Evolutionary conservation across 177 flowering plant species (phyloP).

Genomic region (Tripterygium wilfordii): DNA sequence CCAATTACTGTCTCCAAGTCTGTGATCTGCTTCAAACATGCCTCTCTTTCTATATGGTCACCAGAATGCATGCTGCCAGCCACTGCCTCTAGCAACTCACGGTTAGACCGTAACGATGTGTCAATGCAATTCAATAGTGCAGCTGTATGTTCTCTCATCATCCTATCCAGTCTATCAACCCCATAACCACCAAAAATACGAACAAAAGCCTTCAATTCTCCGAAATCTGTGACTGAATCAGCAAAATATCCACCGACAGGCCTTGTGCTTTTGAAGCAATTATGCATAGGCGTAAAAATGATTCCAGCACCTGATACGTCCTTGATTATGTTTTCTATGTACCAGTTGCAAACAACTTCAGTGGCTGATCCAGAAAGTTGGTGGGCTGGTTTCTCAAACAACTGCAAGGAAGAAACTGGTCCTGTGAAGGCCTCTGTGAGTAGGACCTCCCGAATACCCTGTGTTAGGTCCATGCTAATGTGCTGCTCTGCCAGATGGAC

Average conservation of each 20-base stretch:
- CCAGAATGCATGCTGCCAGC: conserved; percentile 76
- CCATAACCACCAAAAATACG: conserved; percentile 95
- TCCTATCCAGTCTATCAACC: conserved; percentile 78
- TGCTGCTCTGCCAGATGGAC: conserved; percentile 93
- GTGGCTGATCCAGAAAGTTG: conserved; percentile 71
- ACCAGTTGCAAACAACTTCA: conserved; percentile 93
- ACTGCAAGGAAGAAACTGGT: conserved; percentile 82
- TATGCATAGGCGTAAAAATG: conserved; percentile 73
- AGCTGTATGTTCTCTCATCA: conserved; percentile 92
- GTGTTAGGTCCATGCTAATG: conserved; percentile 95
- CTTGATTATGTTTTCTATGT: conserved; percentile 87
- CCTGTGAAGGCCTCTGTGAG: conserved; percentile 83
- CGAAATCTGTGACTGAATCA: conserved; percentile 76
- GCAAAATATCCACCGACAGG: conserved; percentile 97
- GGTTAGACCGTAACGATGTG: conserved; percentile 82
- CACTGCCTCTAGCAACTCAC: conserved; percentile 78
- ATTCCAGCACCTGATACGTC: conserved; percentile 87
- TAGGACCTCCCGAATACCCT: conserved; percentile 81
- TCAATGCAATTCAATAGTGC: conserved; percentile 92
- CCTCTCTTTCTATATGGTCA: conserved; percentile 71
- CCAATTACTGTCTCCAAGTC: conserved; percentile 87
- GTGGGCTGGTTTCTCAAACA: conserved; percentile 64
- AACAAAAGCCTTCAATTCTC: conserved; percentile 77
- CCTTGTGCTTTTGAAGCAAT: conserved; percentile 84
- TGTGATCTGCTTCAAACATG: conserved; percentile 60